Conservation (phyloP, 1,284 basidiomycete genomes). For the Leccinum pachyderme region DNA sequence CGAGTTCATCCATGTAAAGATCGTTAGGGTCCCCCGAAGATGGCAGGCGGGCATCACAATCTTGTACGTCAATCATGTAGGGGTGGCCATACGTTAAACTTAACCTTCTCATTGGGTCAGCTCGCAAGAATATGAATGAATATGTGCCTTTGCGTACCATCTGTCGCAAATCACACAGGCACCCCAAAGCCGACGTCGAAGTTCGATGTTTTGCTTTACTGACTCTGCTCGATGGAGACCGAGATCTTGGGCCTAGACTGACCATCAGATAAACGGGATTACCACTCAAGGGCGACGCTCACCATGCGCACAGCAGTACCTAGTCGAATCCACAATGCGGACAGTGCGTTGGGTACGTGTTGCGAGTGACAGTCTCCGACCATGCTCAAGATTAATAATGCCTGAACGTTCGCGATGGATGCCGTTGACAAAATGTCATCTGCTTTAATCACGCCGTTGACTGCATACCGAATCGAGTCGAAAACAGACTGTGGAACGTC, state of each 20-base stretch:
- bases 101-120: constrained; percentile 46
- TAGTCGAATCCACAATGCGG: constrained; percentile 73
- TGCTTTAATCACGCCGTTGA: constrained; percentile 83
- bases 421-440: constrained; percentile 90
- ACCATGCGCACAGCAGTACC: constrained; percentile 86
- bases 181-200: constrained; percentile 85
- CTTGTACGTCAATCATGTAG: constrained; percentile 88
- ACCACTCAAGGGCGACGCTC: constrained; percentile 24
- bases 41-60: constrained; percentile 89
- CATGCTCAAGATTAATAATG: constrained; percentile 82
- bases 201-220: constrained; percentile 75
- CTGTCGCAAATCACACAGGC: constrained; percentile 88
- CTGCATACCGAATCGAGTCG: constrained; percentile 78
- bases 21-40: constrained; percentile 71
- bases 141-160: constrained; percentile 55
- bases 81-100: constrained; percentile 83
- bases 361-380: constrained; percentile 78
- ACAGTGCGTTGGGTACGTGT: constrained; percentile 73
- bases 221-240: constrained; percentile 87
- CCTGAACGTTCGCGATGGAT: constrained; percentile 85
- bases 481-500: constrained; percentile 83
- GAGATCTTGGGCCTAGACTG: constrained; percentile 80
- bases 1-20: constrained; percentile 81
- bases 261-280: constrained; percentile 12
- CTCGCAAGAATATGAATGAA: constrained; percentile 4